Base-by-base conservation (phyloP, 225 moss, liverwort and hornwort genomes). In the Thuidium tamariscinum region DNA sequence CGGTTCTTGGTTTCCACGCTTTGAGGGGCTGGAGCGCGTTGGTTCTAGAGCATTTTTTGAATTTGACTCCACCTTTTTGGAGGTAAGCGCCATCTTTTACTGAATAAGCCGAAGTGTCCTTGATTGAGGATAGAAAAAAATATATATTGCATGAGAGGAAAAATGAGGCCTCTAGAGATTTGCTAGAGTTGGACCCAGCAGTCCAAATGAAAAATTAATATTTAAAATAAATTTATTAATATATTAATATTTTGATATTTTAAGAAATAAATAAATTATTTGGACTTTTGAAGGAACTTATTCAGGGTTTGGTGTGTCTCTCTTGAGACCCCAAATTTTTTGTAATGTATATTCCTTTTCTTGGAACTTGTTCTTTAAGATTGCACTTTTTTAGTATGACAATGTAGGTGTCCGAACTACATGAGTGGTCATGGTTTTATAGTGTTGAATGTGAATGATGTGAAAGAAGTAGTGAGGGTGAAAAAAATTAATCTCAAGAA, bases 391-490 rank as follows among this genome's bases (percentile, higher is more conserved):
- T 13, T 7, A 0, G 3, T 21, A n/a, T 51, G 5, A 22, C 21
- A 51, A 30, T 5, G 13, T 49, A 32, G 9, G 41, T 7, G 1
- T 2, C 7, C 16, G 1, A 34, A n/a, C n/a, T n/a, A n/a, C n/a
- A n/a, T n/a, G n/a, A n/a, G n/a, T n/a, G n/a, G n/a, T n/a, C n/a
- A n/a, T 52, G 8, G 17, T 74, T 32, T 49, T 5, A 49, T 32
- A 73, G 20, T 0, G 0, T 48, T 32, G 3, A 51, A 51, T 44
- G 9, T 10, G 5, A 17, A 29, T 44, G 18, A 70, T 69, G 15
- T 26, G 3, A 44, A 70, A 70, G 17, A 46, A 29, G 0, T 27
- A 16, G 1, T 0, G 17, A 14, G 1, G 2, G 0, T 41, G 6
- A 67, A 37, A 39, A 11, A 68, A 7, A 13, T 23, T n/a, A n/a